Evolutionary conservation across 176 grass and related monocot species (phyloP).

Genomic region (Tillandsia leiboldiana): DNA sequence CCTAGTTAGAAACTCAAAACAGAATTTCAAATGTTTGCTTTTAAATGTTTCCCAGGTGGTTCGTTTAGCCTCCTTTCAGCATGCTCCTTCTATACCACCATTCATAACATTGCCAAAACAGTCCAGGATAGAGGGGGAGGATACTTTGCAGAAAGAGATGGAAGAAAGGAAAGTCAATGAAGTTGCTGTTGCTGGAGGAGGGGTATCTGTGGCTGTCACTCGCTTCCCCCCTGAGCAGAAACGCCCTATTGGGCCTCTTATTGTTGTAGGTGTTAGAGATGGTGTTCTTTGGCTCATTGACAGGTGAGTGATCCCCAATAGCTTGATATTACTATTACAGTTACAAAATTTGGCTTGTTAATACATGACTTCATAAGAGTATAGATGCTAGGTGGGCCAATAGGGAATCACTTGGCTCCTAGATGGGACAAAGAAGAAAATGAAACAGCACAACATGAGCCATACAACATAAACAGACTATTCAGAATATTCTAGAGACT

Average conservation of each 20-base stretch:
- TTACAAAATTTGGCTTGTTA: background rate
- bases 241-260: constrained; percentile 91
- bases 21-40: constrained; percentile 11
- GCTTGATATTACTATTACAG: background rate
- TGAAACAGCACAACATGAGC: no score
- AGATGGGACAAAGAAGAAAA: no score
- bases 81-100: constrained; percentile 57
- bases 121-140: constrained; percentile 62
- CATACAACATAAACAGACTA: no score
- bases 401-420: no score
- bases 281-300: constrained; percentile 95
- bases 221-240: constrained; percentile 91
- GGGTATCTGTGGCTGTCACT: constrained; percentile 89
- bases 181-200: constrained; percentile 98
- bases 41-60: constrained; percentile 52
- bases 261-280: constrained; percentile 91
- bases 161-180: constrained; percentile 87
- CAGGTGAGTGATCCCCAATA: constrained; percentile 39
- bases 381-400: background rate
- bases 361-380: background rate
- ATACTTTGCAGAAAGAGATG: constrained; percentile 70
- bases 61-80: constrained; percentile 94
- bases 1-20: background rate
- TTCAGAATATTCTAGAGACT: no score
- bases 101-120: constrained; percentile 82